Base-by-base conservation (phyloP, 2,329 filamentous ascomycete species). In the Fusarium chaquense region DNA sequence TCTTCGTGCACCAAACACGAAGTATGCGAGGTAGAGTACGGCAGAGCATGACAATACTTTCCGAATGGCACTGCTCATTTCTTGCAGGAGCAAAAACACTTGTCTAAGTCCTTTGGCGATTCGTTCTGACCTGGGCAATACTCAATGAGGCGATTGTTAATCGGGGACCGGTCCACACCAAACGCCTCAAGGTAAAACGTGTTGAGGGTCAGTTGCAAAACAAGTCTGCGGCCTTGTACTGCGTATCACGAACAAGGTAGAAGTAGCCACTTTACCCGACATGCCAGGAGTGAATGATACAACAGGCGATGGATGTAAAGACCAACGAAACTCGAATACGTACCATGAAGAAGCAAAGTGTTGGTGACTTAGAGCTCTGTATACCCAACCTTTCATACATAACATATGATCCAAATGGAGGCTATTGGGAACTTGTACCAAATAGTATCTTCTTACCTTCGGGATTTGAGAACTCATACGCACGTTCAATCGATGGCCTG, bases 381-480 rank as follows among this genome's bases (percentile, higher is more conserved):
- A 38, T 12, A 33, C 24, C 24, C 11, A 32, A 30, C n/a, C 24
- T 38, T 62, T 41, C 28, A 41, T 26, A 45, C 51, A 53, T 26
- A 65, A 45, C 36, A 26, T 52, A 28, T n/a, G 16, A 45, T 36
- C 28, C 40, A 30, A 51, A 56, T 40, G 28, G n/a, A 41, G 24
- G 41, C 51, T 33, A 11, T n/a, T 33, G 24, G 50, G 24, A 26
- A 24, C 8, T 7, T 30, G 10, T 12, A 35, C 11, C 20, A 26
- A 41, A 52, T n/a, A 26, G 26, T 16, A 63, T 58, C 66, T 61
- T 58, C 66, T 61, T 66, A 77, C 76, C 76, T 77, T 77, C 49
- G 74, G 70, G 52, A 76, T 71, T 77, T 77, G 76, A 57, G 76
- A 69, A 77, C 73, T 77, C 76, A 77, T 77, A 61, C 70, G 76